A percentile compares a stretch with the other conserved stretches of the same genome.
phyloP scores from a whole-genome alignment of 2,329 filamentous ascomycete species.

The Hortaea sp. region DNA sequence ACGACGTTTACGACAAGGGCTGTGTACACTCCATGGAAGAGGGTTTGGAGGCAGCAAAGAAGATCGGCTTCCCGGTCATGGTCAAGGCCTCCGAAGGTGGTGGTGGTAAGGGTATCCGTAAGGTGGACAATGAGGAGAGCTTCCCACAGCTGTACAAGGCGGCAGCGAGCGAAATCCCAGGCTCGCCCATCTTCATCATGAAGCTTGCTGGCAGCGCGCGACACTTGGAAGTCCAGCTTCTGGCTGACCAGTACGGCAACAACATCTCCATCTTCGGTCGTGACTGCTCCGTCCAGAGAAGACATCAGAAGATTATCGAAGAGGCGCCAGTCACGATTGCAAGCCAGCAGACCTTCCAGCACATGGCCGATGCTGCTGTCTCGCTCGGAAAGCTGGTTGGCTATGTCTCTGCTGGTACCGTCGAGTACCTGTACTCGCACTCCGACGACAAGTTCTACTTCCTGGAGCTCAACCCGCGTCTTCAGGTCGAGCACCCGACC shows the following conservation, averaged over 20 bases:
- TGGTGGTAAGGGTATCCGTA: constrained; percentile 98
- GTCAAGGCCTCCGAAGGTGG: constrained; percentile 99
- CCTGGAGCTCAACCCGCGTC: constrained; percentile 94
- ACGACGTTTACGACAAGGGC: constrained; percentile 77
- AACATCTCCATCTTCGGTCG: constrained; percentile 98
- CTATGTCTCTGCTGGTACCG: constrained; percentile 96
- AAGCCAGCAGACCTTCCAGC: constrained; percentile 76
- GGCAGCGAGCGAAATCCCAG: constrained; percentile 92
- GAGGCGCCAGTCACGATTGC: constrained; percentile 97
- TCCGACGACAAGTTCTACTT: constrained; percentile 99
- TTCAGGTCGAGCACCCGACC: constrained; percentile 98
- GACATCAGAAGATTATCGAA: constrained; percentile 99
- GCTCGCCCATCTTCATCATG: constrained; percentile 99
- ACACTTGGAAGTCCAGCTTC: constrained; percentile 92
- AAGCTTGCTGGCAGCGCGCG: constrained; percentile 93
- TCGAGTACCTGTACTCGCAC: constrained; percentile 98
- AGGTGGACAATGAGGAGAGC: constrained; percentile 74
- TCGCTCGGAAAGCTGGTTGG: constrained; percentile 88
- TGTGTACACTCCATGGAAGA: constrained; percentile 86
- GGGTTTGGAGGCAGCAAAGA: constrained; percentile 72
- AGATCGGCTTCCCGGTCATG: constrained; percentile 98
- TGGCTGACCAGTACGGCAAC: constrained; percentile 98
- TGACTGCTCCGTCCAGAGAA: constrained; percentile 96
- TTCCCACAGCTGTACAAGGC: constrained; percentile 88
- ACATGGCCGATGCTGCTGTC: constrained; percentile 94